Conservation (phyloP, 1,139 yeast genomes). For the Pichia cactophila region DNA sequence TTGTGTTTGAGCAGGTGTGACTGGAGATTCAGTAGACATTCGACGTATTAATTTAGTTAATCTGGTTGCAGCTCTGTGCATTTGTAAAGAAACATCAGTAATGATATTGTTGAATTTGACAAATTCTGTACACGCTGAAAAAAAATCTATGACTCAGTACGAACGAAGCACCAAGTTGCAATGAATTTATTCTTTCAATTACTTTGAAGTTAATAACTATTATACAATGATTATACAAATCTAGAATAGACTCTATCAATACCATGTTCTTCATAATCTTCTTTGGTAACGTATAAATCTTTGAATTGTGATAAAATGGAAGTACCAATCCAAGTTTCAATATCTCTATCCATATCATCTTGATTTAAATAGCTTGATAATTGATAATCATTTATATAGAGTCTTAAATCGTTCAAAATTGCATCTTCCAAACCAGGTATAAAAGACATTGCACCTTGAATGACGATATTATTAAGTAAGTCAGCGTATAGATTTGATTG, state of each 20-base stretch:
- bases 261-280: conserved; percentile 55
- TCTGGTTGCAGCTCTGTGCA: background rate
- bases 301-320: conserved; percentile 49
- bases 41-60: background rate
- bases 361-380: conserved; percentile 34
- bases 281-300: conserved; percentile 45
- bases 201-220: background rate
- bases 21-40: conserved; percentile 6
- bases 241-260: conserved; percentile 31
- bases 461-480: conserved; percentile 49
- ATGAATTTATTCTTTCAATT: no score
- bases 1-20: conserved; percentile 3
- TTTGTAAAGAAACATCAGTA: background rate
- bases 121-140: background rate
- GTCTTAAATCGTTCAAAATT: conserved; percentile 50
- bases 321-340: conserved; percentile 63
- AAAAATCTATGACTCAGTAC: background rate
- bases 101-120: background rate
- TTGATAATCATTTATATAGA: conserved; percentile 42
- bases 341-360: conserved; percentile 40
- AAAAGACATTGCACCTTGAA: conserved; percentile 60
- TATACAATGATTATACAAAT: conserved; percentile 11
- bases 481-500: conserved; percentile 32
- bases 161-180: no score
- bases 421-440: conserved; percentile 57